Evolutionary conservation across 768 basidiomycete genomes (phyloP).

Genomic region (Macrolepiota dolichaula): DNA sequence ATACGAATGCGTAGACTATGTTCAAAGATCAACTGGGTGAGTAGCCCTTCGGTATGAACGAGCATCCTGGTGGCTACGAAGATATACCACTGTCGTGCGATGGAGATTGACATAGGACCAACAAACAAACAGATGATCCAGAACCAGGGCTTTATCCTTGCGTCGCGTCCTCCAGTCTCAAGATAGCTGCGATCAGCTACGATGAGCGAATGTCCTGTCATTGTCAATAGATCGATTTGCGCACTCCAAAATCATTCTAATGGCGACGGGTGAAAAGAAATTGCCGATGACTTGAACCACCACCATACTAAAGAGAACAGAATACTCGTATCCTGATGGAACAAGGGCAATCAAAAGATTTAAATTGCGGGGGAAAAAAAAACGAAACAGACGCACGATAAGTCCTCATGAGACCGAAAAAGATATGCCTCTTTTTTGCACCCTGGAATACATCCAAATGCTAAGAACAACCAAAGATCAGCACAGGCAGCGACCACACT

Average conservation of each 20-base stretch:
- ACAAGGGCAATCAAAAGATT: not conserved
- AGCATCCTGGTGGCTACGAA: conserved; percentile 42
- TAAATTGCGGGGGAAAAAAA: not conserved
- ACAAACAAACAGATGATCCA: conserved; percentile 15
- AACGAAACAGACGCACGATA: conserved; percentile 22
- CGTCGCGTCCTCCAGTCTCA: conserved; percentile 15
- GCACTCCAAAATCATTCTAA: conserved; percentile 39
- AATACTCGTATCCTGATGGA: conserved; percentile 26
- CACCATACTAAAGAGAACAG: conserved; percentile 26
- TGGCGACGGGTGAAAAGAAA: conserved; percentile 36
- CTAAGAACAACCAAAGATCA: conserved; percentile 18
- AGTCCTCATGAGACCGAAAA: conserved; percentile 40
- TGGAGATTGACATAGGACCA: conserved; percentile 1
- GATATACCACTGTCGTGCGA: conserved; percentile 28
- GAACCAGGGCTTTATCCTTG: conserved; percentile 15
- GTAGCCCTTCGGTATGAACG: conserved; percentile 43
- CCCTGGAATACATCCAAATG: conserved; percentile 37
- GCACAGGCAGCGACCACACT: not conserved
- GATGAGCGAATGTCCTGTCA: not conserved
- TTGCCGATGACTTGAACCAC: conserved; percentile 23
- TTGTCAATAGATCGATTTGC: not conserved
- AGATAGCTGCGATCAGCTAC: conserved; percentile 17
- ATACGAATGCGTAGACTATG: conserved; percentile 56
- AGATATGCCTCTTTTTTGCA: conserved; percentile 38
- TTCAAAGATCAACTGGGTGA: conserved; percentile 38